phyloP scores from a whole-genome alignment of 1,284 basidiomycete genomes.

The Heterobasidion occidentale region DNA sequence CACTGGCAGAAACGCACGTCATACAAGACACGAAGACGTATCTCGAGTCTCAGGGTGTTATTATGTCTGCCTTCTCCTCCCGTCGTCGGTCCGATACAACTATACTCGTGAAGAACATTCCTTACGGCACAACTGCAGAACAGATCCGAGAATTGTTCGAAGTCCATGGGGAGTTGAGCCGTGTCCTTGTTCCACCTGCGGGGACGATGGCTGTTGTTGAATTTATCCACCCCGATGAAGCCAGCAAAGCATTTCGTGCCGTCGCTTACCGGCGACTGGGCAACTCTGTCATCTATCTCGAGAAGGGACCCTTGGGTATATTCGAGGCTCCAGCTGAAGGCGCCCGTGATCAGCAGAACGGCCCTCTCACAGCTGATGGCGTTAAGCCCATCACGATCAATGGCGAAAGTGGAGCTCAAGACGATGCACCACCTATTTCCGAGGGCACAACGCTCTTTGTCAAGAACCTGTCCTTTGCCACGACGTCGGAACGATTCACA shows the following conservation, averaged over 20 bases:
- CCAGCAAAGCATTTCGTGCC: slow-evolving; percentile 69
- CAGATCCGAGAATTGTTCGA: slow-evolving; percentile 78
- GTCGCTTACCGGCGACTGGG: slow-evolving; percentile 87
- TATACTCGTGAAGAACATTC: slow-evolving; percentile 95
- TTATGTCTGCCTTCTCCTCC: slow-evolving; percentile 50
- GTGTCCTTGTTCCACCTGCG: slow-evolving; percentile 84
- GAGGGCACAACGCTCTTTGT: slow-evolving; percentile 85
- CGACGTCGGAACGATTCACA: slow-evolving; percentile 70
- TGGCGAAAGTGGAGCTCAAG: slow-evolving; percentile 10
- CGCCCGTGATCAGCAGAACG: slow-evolving; percentile 4
- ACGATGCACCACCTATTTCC: slow-evolving; percentile 39
- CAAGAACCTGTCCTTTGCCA: slow-evolving; percentile 91
- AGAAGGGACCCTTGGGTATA: slow-evolving; percentile 85
- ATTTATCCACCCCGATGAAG: slow-evolving; percentile 67
- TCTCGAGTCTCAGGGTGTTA: slow-evolving; percentile 69
- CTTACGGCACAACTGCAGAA: slow-evolving; percentile 77
- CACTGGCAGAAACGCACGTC: slow-evolving; percentile 93
- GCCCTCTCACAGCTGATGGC: slow-evolving; percentile 17
- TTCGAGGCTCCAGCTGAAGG: slow-evolving; percentile 32
- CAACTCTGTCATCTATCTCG: slow-evolving; percentile 87
- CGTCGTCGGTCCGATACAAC: slow-evolving; percentile 65
- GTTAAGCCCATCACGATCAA: slow-evolving; percentile 36
- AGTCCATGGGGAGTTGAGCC: slow-evolving; percentile 66
- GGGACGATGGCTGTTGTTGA: slow-evolving; percentile 95
- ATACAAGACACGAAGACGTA: slow-evolving; percentile 93